These are phyloP conservation scores for Phytophthora tubulina DNA, from an alignment of 352 stramenopile genomes.

Conservation along the genomic window DNA sequence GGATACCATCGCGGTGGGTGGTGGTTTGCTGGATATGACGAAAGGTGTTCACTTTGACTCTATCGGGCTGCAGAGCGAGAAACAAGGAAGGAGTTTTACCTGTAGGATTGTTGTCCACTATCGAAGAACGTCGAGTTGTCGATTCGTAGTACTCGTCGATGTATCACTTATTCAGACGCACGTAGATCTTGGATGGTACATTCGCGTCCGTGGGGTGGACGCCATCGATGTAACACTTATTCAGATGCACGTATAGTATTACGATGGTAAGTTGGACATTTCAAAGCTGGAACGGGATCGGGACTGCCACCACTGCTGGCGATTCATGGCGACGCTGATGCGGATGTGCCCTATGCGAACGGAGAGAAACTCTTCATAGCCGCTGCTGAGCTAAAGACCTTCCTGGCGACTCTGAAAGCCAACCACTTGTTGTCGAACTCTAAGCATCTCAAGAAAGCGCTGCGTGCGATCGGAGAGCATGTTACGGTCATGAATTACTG, in stretches of 20 bases:
- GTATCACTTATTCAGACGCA: slow-evolving; percentile 56
- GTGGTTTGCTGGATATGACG: slow-evolving; percentile 60
- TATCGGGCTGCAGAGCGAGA: slow-evolving; percentile 46
- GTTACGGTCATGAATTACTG: slow-evolving; percentile 13
- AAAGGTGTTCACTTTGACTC: slow-evolving; percentile 71
- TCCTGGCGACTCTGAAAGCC: slow-evolving; percentile 60
- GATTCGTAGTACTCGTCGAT: no score
- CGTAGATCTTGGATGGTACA: slow-evolving; percentile 68
- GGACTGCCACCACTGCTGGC: slow-evolving; percentile 58
- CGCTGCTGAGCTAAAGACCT: slow-evolving; percentile 66
- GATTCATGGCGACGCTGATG: slow-evolving; percentile 73
- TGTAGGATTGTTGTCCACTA: slow-evolving; percentile 52
- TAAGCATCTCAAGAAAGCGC: slow-evolving; percentile 76
- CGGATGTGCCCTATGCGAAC: slow-evolving; percentile 62
- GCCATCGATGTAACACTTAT: slow-evolving; percentile 53
- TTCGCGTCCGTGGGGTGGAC: slow-evolving; percentile 54
- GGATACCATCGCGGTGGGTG: slow-evolving; percentile 66
- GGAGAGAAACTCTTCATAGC: slow-evolving; percentile 65
- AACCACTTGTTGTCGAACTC: slow-evolving; percentile 84
- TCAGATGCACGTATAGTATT: no score
- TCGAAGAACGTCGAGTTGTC: slow-evolving; percentile 45
- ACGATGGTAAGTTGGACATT: slow-evolving; percentile 59
- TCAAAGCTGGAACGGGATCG: slow-evolving; percentile 31
- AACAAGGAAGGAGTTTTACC: slow-evolving; percentile 74
- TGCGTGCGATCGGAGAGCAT: slow-evolving; percentile 58